Evolutionary conservation across 345 rosid species (phyloP), one percentile per base, ranked within the genome.

Genomic region (Arabidopsis thaliana): DNA sequence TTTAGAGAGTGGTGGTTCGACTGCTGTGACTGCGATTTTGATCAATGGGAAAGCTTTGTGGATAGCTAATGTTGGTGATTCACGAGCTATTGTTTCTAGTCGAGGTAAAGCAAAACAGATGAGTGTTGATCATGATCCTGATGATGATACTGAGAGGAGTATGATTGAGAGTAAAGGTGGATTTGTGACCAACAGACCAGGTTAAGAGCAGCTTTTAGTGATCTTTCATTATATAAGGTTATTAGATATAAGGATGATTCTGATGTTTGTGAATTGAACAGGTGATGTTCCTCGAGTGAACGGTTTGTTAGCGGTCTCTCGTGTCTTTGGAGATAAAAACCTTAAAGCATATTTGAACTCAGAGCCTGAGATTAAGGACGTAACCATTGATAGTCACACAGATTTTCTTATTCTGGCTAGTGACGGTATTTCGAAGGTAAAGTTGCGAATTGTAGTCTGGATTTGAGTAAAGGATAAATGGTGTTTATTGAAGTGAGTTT

Each of bases 251-350:
- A 30, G 2, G 3, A 23, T 52, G 13, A 34, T 42, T n/a, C 58
- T 65, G 40, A 74, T 55, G 40, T 74, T 52, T 52, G 38, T 63
- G 69, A 37, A 34, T 33, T 74, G 57, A 25, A 53, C 80, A 89
- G 95, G 95, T 61, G 92, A 89, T 80, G 95, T 87, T 69, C 88
- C 95, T 28, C 80, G 92, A 75, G 95, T 89, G 46, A 87, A 89
- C 2, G 95, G 95, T 40, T 88, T 87, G 77, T 80, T 89, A 66
- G 95, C 95, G 23, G 92, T 89, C 36, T 87, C 95, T 59, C 90
- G 95, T 69, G 89, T 87, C 36, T 89, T 87, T 73, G 90, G 96
- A 10, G 92, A 89, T 77, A 86, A 86, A 69, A 87, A 87, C 80
- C 96, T 89, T 14, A 89, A 89, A 68, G 78, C 87, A 34, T 86